Base-by-base conservation (phyloP, 1,284 basidiomycete species). In the Ceratobasidium sp. region DNA sequence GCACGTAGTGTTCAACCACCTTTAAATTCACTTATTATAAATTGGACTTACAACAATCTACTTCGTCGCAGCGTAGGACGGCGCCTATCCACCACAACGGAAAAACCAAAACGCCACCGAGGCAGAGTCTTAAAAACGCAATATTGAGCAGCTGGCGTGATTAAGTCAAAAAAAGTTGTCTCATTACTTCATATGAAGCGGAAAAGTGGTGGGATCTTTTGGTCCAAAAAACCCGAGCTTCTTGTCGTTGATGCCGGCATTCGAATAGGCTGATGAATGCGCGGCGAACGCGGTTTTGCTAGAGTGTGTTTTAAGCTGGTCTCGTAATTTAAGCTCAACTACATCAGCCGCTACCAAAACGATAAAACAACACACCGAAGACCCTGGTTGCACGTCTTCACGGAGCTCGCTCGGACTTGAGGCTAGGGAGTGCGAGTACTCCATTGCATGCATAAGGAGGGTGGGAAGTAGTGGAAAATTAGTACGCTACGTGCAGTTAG, bases 81-180 rank as follows among this genome's bases (percentile, higher is more conserved):
- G 73, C 73, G 13, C 73, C 73, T 55, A 76, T 46, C 73, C 73
- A 76, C 73, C 73, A 76, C 53, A 76, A 39, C 4, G 73, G 73
- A 40, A 67, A 67, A 9, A 76, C 33, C 20, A 76, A 51, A 12
- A 76, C 44, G 6, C 73, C 73, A 28, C 46, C 73, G 44, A 76
- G 33, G 33, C 61, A 76, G 13, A 76, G 51, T 26, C 73, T 76
- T 46, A 13, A 7, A 15, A 33, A 56, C 5, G 28, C 20, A 58
- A 40, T 26, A 33, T 51, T 55, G 23, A 42, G 33, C 39, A 28
- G 12, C 5, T 60, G n/a, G 23, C 15, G 26, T n/a, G n/a, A 42
- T 20, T n/a, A n/a, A n/a, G n/a, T n/a, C 39, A 15, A 3, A 56
- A 58, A 39, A 20, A 42, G 23, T 4, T 39, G 42, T 6, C 26